Conservation (phyloP, 352 stramenopile species). For the Globisporangium heterothallicum region DNA sequence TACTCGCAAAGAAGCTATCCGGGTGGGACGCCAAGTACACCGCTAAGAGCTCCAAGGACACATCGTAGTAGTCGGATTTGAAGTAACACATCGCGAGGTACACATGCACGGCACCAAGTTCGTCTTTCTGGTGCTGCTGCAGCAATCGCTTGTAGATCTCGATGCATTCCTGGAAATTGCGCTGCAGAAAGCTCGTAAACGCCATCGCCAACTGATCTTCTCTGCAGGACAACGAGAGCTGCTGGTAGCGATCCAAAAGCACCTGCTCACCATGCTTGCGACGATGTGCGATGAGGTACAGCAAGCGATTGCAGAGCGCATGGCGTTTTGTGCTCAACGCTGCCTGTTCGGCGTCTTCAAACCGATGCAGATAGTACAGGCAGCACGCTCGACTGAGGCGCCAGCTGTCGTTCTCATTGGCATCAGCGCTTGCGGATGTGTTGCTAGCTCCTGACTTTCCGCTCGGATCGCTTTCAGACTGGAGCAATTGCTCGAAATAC, state of each 20-base stretch:
- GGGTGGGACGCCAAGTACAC: slow-evolving; percentile 45
- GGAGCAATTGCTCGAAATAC: slow-evolving; percentile 50
- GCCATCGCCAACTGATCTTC: slow-evolving; percentile 43
- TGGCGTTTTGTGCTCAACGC: slow-evolving; percentile 35
- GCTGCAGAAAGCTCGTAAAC: slow-evolving; percentile 34
- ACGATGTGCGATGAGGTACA: slow-evolving; percentile 40
- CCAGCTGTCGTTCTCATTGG: slow-evolving; percentile 30
- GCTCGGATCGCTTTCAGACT: no score
- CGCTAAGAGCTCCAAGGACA: slow-evolving; percentile 53
- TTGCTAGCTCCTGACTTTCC: neutral
- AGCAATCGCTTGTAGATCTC: slow-evolving; percentile 72
- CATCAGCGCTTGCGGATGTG: neutral
- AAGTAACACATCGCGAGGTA: slow-evolving; percentile 81
- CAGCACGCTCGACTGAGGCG: slow-evolving; percentile 48
- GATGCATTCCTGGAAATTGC: slow-evolving; percentile 57
- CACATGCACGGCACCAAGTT: slow-evolving; percentile 43
- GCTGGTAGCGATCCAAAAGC: slow-evolving; percentile 75
- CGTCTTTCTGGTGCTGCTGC: slow-evolving; percentile 17
- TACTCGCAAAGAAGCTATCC: slow-evolving; percentile 63
- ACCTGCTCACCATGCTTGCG: slow-evolving; percentile 64
- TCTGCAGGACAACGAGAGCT: slow-evolving; percentile 22
- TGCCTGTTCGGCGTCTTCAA: slow-evolving; percentile 44
- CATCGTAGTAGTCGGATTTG: slow-evolving; percentile 62
- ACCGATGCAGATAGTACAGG: slow-evolving; percentile 41
- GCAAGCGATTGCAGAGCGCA: slow-evolving; percentile 42